A percentile compares a stretch with the other conserved stretches of the same genome.
Evolutionary conservation across 2,329 filamentous ascomycete species (phyloP).

Genomic region (Ceratocystis huliohia): DNA sequence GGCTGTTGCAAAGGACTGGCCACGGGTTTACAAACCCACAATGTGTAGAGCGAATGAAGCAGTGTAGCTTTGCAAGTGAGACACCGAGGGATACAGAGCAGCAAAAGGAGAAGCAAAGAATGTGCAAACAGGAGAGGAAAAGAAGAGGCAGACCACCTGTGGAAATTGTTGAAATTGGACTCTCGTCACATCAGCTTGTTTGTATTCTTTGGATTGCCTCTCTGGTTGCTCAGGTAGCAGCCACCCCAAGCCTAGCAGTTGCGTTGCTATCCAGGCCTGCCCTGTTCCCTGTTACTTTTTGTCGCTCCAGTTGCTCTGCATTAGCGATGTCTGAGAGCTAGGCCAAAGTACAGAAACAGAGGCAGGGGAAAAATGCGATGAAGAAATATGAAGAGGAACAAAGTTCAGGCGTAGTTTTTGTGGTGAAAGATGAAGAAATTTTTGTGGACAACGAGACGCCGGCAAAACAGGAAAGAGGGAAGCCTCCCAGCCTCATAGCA

Average conservation of each 20-base stretch:
- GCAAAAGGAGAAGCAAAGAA: neutral
- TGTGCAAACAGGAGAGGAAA: neutral
- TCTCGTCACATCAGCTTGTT: constrained; percentile 3
- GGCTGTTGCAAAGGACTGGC: neutral
- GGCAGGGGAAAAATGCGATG: constrained; percentile 1
- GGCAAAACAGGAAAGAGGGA: neutral
- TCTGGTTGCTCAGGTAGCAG: constrained; percentile 11
- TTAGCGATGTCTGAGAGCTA: too few relatives aligned
- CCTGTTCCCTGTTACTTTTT: constrained; percentile 2
- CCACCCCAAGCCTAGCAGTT: neutral
- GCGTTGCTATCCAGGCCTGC: neutral
- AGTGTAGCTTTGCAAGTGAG: neutral
- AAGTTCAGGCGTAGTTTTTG: neutral
- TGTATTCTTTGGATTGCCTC: neutral
- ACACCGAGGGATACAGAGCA: constrained; percentile 3
- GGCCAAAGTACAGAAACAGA: neutral
- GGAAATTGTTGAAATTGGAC: neutral
- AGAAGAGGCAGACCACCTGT: neutral
- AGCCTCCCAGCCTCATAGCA: neutral
- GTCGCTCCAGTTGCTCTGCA: too few relatives aligned
- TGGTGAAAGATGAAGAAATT: neutral
- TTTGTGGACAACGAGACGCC: neutral
- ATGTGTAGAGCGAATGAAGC: neutral
- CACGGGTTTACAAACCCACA: neutral
- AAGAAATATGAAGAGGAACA: constrained; percentile 7